phyloP scores from a whole-genome alignment of 108 stramenopile species.

The Nannochloropsis gaditana region DNA sequence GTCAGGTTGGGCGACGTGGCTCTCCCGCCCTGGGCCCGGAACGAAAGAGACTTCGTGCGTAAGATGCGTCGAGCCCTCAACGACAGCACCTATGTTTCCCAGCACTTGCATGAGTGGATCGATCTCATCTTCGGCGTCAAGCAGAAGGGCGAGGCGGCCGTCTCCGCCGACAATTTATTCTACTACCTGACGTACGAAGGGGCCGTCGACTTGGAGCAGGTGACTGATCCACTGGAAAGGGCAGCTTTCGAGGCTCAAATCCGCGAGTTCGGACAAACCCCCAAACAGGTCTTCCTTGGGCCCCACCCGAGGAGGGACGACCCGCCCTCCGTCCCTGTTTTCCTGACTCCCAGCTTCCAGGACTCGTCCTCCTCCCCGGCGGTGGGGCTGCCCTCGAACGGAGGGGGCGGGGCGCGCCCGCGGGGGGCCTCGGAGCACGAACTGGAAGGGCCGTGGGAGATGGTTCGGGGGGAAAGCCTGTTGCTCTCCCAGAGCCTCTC shows the following conservation, averaged over 20 bases:
- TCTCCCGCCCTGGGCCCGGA: conserved; percentile 81
- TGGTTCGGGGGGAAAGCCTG: background rate
- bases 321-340: background rate
- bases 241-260: conserved; percentile 48
- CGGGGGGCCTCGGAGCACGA: background rate
- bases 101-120: conserved; percentile 84
- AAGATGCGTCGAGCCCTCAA: conserved; percentile 73
- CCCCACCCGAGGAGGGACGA: conserved; percentile 7
- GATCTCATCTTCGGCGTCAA: conserved; percentile 92
- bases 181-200: conserved; percentile 77
- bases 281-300: conserved; percentile 9
- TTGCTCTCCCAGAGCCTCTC: background rate
- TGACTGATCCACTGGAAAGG: conserved; percentile 35
- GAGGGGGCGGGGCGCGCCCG: background rate
- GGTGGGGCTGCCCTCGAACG: background rate
- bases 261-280: conserved; percentile 26
- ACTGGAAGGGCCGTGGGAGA: background rate
- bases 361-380: conserved; percentile 17
- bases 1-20: conserved; percentile 74
- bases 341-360: background rate
- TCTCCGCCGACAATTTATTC: conserved; percentile 73
- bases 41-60: conserved; percentile 76
- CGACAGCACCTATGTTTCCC: conserved; percentile 79
- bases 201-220: conserved; percentile 40
- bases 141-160: conserved; percentile 77